Evolutionary conservation across 768 basidiomycete genomes (phyloP).

Genomic region (Amyloporia xantha): DNA sequence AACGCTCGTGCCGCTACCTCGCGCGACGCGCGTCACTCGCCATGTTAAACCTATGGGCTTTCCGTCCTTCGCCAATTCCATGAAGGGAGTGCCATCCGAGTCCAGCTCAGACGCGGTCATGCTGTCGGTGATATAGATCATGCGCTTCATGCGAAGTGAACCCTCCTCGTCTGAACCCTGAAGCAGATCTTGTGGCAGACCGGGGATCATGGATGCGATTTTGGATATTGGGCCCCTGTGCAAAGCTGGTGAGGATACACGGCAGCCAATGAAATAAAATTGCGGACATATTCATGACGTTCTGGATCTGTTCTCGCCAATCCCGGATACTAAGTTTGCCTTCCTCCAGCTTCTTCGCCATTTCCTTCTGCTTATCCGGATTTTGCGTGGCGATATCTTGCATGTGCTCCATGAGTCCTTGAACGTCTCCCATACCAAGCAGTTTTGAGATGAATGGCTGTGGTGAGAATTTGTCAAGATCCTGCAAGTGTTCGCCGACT

Average conservation of each 20-base stretch:
- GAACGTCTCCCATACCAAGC: slow-evolving; percentile 92
- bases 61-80: slow-evolving; percentile 76
- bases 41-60: slow-evolving; percentile 84
- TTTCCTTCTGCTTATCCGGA: slow-evolving; percentile 95
- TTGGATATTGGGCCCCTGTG: slow-evolving; percentile 96
- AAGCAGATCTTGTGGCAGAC: slow-evolving; percentile 85
- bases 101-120: slow-evolving; percentile 94
- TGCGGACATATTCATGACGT: slow-evolving; percentile 95
- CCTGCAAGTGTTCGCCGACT: slow-evolving; percentile 95
- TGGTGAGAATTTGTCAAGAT: slow-evolving; percentile 92
- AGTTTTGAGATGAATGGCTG: slow-evolving; percentile 97
- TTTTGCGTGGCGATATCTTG: slow-evolving; percentile 91
- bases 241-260: slow-evolving; percentile 10
- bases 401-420: slow-evolving; percentile 98
- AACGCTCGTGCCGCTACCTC: slow-evolving; percentile 90
- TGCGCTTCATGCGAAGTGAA: slow-evolving; percentile 83
- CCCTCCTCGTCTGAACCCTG: slow-evolving; percentile 94
- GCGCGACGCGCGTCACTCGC: slow-evolving; percentile 85
- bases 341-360: slow-evolving; percentile 95
- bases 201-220: slow-evolving; percentile 98
- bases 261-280: slow-evolving; percentile 2
- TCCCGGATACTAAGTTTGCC: slow-evolving; percentile 96
- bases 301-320: slow-evolving; percentile 96
- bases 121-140: slow-evolving; percentile 98
- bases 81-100: slow-evolving; percentile 89